These are phyloP conservation scores for Flaveria bidentis DNA, from an alignment of 129 eudicot species.

Conservation along the genomic window DNA sequence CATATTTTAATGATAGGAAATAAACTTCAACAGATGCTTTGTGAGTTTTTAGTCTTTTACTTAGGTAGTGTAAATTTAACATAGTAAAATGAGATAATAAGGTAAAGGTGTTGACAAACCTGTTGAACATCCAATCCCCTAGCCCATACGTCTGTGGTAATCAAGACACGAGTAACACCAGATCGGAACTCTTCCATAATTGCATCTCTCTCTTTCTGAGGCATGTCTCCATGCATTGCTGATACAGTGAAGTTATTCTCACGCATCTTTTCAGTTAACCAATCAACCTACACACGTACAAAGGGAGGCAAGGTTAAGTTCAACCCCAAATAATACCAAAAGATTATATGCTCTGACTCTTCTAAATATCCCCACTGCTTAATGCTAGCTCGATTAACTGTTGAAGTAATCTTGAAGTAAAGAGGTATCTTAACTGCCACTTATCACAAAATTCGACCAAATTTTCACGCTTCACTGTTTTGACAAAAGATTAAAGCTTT, in stretches of 20 bases:
- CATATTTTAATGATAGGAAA: constrained; percentile 61
- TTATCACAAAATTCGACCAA: not conserved
- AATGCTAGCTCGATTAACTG: not conserved
- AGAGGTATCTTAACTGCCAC: not conserved
- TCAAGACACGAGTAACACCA: constrained; percentile 79
- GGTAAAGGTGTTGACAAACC: constrained; percentile 36
- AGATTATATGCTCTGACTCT: no score
- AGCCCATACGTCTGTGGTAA: constrained; percentile 97
- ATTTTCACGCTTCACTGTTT: no score
- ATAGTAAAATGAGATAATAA: not conserved
- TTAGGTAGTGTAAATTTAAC: not conserved
- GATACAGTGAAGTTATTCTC: constrained; percentile 89
- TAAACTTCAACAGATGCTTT: constrained; percentile 43
- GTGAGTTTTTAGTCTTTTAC: not conserved
- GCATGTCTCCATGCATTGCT: constrained; percentile 98
- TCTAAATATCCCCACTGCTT: not conserved
- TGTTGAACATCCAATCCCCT: constrained; percentile 97
- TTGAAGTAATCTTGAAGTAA: not conserved
- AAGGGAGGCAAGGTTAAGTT: not conserved
- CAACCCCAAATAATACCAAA: not conserved
- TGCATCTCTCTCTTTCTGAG: constrained; percentile 97
- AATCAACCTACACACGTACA: constrained; percentile 63
- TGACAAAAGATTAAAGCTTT: not conserved
- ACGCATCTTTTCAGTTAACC: constrained; percentile 97
- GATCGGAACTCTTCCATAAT: constrained; percentile 78